Base-by-base conservation (phyloP, 108 stramenopile genomes). In the Cafeteria roenbergensis region DNA sequence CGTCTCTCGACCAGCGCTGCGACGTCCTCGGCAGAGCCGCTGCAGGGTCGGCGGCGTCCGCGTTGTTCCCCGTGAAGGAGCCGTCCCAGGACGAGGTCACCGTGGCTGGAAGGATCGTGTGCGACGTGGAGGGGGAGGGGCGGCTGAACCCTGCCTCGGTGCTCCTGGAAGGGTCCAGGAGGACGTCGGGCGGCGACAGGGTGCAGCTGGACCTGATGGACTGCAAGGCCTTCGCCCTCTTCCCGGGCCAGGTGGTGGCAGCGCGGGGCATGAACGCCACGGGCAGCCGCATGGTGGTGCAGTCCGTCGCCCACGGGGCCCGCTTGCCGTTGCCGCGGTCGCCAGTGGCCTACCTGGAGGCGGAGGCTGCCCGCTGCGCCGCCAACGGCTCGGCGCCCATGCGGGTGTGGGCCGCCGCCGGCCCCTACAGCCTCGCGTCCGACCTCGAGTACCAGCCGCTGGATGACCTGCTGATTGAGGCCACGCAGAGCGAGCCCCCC, bases 161-260 rank as follows among this genome's bases (percentile, higher is more conserved):
- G 42, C 42, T 48, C 12, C 42, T 48, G 42, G 42, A 48, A 17
- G 42, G 42, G 42, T 48, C 42, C 42, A 48, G 6, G 12, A 17
- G 42, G 42, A 12, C 42, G 17, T 12, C 12, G 6, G 42, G 17
- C 12, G 42, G 42, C 42, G 6, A 6, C 6, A 48, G 42, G 42
- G 42, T 17, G 42, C 42, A 17, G 42, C 42, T 48, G 42, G 17
- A 17, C 12, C 12, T 48, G 12, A 17, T 12, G 12, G 42, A 73
- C 31, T 54, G 92, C 36, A 64, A 65, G 20, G 60, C 75, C 12
- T 94, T 83, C 76, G 82, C 88, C 50, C 67, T 97, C 30, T 97
- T 93, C 75, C 92, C 93, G 0, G 95, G 95, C 27, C 95, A 97
- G 80, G 88, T 93, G 54, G 90, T 97, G 25, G 92, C 88, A 26